These are phyloP conservation scores for Exophiala viscosa DNA, from an alignment of 2,329 filamentous ascomycete species.

Conservation along the genomic window DNA sequence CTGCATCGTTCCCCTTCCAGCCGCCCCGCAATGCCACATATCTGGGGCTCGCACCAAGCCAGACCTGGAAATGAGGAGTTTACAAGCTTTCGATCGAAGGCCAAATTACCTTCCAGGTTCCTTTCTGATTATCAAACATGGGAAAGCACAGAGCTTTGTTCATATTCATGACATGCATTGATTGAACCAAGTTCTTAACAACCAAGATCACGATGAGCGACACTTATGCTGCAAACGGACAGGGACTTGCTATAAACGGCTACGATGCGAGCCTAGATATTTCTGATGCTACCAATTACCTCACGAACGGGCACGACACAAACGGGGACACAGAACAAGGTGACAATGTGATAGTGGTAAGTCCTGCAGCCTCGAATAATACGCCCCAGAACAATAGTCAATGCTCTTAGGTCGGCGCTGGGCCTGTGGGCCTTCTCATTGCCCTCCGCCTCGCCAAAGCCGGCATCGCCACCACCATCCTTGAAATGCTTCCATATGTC, in stretches of 20 bases:
- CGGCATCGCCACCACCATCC: constrained; percentile 32
- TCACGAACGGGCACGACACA: not conserved
- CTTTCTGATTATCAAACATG: not conserved
- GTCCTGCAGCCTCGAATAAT: not conserved
- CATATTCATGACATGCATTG: not conserved
- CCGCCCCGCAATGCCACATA: not conserved
- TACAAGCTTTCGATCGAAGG: not conserved
- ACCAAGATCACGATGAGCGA: not conserved
- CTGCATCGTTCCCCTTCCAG: not conserved
- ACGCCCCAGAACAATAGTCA: not conserved
- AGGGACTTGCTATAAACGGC: not conserved
- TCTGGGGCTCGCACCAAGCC: not conserved
- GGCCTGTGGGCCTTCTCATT: constrained; percentile 41
- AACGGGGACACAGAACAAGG: not conserved
- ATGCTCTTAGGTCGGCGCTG: constrained; percentile 33
- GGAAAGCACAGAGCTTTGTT: not conserved
- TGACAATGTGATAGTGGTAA: not conserved
- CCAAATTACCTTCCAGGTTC: not conserved
- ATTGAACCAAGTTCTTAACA: not conserved
- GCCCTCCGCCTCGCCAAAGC: constrained; percentile 37
- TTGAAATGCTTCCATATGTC: constrained; percentile 30
- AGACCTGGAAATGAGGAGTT: not conserved
- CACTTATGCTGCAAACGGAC: not conserved
- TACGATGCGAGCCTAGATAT: not conserved
- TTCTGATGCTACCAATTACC: not conserved